These are phyloP conservation scores for Metschnikowia amazonensis DNA, from an alignment of 805 yeast species.

Conservation along the genomic window DNA sequence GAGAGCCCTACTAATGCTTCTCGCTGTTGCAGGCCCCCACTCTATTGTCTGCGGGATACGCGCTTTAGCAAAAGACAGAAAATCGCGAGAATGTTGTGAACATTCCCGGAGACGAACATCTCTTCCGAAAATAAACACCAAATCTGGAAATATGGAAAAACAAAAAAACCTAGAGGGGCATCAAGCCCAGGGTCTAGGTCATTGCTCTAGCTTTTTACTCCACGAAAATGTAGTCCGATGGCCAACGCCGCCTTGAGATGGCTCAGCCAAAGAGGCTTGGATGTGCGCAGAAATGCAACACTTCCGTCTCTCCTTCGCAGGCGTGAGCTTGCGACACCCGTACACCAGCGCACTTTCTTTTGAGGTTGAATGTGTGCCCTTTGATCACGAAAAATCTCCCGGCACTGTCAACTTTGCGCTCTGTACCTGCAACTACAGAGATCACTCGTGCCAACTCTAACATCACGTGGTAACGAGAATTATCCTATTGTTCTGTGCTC, in stretches of 20 bases:
- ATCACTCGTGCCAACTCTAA: not conserved
- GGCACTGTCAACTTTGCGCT: not conserved
- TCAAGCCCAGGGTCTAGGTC: too few relatives aligned
- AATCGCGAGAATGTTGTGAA: not conserved
- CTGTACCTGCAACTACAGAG: not conserved
- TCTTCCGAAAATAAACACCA: too few relatives aligned
- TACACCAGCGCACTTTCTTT: constrained; percentile 5
- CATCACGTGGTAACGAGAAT: not conserved
- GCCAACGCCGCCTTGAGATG: too few relatives aligned
- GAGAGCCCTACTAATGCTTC: not conserved
- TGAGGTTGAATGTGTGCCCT: not conserved
- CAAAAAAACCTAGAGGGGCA: too few relatives aligned
- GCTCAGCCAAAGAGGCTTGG: not conserved
- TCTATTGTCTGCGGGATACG: not conserved
- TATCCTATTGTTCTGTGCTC: not conserved
- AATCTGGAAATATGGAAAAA: too few relatives aligned
- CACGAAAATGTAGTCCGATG: too few relatives aligned
- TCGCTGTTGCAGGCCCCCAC: not conserved
- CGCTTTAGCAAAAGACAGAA: not conserved
- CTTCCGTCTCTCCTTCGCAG: constrained; percentile 3
- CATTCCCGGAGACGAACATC: not conserved
- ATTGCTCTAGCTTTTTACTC: too few relatives aligned
- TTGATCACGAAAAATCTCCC: not conserved
- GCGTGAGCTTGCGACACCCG: constrained; percentile 3
- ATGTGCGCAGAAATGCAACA: not conserved